phyloP scores from a whole-genome alignment of 805 yeast species.

The Starmera amethionina region DNA sequence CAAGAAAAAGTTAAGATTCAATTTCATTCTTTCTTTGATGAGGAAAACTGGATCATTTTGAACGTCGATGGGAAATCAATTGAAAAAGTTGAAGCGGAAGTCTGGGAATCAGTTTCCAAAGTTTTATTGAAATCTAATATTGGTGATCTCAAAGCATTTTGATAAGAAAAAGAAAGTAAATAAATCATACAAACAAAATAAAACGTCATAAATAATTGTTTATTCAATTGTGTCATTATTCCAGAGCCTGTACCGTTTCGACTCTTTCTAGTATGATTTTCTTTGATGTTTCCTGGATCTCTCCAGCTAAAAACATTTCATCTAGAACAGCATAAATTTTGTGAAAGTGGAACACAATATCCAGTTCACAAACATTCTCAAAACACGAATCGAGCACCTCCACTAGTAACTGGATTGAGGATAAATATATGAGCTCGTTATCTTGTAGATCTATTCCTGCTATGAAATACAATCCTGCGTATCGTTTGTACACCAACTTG shows the following conservation, averaged over 20 bases:
- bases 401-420: conserved; percentile 79
- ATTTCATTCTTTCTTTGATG: conserved; percentile 40
- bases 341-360: conserved; percentile 84
- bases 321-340: conserved; percentile 76
- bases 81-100: conserved; percentile 39
- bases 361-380: conserved; percentile 76
- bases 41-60: conserved; percentile 33
- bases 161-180: background rate
- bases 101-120: conserved; percentile 29
- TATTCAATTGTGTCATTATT: conserved; percentile 19
- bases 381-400: conserved; percentile 82
- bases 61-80: conserved; percentile 52
- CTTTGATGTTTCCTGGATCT: conserved; percentile 78
- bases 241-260: conserved; percentile 52
- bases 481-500: conserved; percentile 76
- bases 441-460: conserved; percentile 71
- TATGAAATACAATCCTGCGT: conserved; percentile 89
- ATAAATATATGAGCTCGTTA: conserved; percentile 74
- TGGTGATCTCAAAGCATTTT: conserved; percentile 6
- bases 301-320: conserved; percentile 86
- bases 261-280: conserved; percentile 55
- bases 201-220: background rate
- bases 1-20: conserved; percentile 60
- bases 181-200: background rate
- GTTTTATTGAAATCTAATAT: conserved; percentile 1